These are phyloP conservation scores for Brassica rapa DNA, from an alignment of 345 rosid species.

Conservation along the genomic window DNA sequence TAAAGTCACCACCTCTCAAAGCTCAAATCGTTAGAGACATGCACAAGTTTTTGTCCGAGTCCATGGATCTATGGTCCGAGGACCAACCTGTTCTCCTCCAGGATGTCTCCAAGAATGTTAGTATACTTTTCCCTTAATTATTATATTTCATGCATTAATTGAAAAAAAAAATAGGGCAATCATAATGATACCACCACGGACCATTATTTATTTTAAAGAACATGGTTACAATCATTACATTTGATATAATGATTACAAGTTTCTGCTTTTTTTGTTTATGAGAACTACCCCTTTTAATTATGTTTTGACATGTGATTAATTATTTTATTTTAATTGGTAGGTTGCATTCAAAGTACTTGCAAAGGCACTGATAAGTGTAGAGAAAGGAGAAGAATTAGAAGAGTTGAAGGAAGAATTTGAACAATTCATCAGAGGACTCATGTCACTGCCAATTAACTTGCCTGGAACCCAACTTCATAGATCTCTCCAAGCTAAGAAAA, in stretches of 20 bases:
- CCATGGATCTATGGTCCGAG: conserved; percentile 80
- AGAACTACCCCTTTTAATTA: conserved; percentile 10
- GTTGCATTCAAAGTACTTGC: conserved; percentile 88
- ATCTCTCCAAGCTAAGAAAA: conserved; percentile 95
- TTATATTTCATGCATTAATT: conserved; percentile 15
- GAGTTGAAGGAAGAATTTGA: conserved; percentile 72
- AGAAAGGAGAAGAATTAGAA: conserved; percentile 75
- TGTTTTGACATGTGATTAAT: background rate
- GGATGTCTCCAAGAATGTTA: conserved; percentile 83
- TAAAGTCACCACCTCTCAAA: conserved; percentile 82
- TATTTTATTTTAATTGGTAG: conserved; percentile 43
- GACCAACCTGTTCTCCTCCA: conserved; percentile 67
- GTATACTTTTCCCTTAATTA: conserved; percentile 23
- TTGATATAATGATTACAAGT: conserved; percentile 30
- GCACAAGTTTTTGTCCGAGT: conserved; percentile 61
- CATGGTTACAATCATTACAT: conserved; percentile 40
- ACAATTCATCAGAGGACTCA: conserved; percentile 79
- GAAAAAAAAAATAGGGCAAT: background rate
- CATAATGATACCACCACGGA: conserved; percentile 16
- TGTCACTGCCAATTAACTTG: conserved; percentile 81
- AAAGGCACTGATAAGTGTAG: conserved; percentile 85
- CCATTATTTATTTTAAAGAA: conserved; percentile 17
- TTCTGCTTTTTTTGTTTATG: conserved; percentile 15
- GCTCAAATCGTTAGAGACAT: conserved; percentile 83
- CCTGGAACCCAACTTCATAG: conserved; percentile 90